Conservation (phyloP, 2,329 filamentous ascomycete genomes). For the Colletotrichum abscissum region DNA sequence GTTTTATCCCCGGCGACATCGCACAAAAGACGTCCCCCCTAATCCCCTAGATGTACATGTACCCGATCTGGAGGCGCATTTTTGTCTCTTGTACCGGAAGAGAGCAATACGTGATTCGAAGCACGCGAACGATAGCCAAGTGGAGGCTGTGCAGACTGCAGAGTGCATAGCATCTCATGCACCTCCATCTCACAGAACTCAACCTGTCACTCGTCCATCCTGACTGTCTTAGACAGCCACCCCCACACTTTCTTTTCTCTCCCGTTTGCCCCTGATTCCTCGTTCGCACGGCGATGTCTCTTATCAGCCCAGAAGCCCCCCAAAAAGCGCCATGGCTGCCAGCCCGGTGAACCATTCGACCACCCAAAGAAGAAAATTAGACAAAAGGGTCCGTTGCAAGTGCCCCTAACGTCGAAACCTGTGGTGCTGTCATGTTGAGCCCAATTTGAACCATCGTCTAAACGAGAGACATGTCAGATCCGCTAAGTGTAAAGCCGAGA, state of each 20-base stretch:
- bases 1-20: neutral
- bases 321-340: neutral
- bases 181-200: neutral
- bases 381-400: neutral
- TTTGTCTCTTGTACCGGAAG: neutral
- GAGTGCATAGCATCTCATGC: neutral
- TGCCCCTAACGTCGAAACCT: neutral
- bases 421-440: neutral
- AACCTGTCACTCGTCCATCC: neutral
- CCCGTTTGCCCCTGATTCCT: neutral
- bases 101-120: neutral
- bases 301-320: neutral
- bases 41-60: neutral
- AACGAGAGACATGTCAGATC: neutral
- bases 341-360: neutral
- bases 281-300: neutral
- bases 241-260: conserved; percentile 4
- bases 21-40: no score
- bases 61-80: neutral
- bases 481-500: neutral
- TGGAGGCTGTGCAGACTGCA: neutral
- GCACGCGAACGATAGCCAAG: neutral
- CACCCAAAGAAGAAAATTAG: neutral
- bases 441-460: neutral
- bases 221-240: neutral